Base-by-base conservation (phyloP, 208 protist species). In the Leishmania tropica region DNA sequence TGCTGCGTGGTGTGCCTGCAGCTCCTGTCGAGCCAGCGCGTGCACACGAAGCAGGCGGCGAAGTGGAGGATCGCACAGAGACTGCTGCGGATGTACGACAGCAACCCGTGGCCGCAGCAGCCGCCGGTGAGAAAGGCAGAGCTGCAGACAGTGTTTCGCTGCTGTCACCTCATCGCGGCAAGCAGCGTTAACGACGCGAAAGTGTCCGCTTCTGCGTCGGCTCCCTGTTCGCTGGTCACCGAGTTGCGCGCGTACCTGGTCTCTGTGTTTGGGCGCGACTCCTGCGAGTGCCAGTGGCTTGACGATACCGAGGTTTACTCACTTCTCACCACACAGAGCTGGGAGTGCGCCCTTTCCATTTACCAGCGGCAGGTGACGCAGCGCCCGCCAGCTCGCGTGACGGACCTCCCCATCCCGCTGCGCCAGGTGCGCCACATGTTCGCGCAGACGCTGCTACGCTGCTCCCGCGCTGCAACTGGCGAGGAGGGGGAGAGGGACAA, bases 81-180 rank as follows among this genome's bases (percentile, higher is more conserved):
- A 54, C 76, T 94, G 15, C 80, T 92, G 53, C 42, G 77, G 19
- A 65, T 83, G 40, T 95, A 94, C 71, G 92, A 97, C 80, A 88
- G 83, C 62, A 94, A 89, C 79, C 75, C 84, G 1, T 97, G 92
- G 90, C 90, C 88, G 19, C 92, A 96, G 85, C 84, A 97, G 65
- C 90, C 90, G 47, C 73, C 90, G 31, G 87, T 85, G 35, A 85
- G 94, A 1, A 92, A 94, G 75, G 71, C 87, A 17, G 94, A 97
- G 84, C 85, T 97, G 35, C 90, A 94, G 77, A 94, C 90, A 0
- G 84, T 97, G 7, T 96, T 96, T 71, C 91, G 93, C 67, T 97
- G 91, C 76, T 93, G 87, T 74, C 89, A 94, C 71, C 83, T 95
- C 45, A 90, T 95, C 37, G 76, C 86, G 0, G 82, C 82, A 11